These are phyloP conservation scores for Cyclostephanos tholiformis DNA, from an alignment of 108 stramenopile species.

Conservation along the genomic window DNA sequence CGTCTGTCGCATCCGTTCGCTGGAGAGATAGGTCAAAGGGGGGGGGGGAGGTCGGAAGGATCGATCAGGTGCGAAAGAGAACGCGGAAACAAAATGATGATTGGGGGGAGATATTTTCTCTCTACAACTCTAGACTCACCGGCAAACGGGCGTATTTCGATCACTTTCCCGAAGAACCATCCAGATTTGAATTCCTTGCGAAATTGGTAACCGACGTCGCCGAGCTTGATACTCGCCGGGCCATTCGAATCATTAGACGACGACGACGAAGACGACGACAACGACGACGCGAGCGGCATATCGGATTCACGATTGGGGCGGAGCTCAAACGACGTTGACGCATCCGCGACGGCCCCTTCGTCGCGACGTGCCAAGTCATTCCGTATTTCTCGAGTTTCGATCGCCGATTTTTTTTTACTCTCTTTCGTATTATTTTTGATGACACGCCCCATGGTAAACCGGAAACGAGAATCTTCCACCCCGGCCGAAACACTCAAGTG, in stretches of 20 bases:
- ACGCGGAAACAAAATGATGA: too few species aligned
- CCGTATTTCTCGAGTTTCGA: too few species aligned
- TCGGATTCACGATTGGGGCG: too few species aligned
- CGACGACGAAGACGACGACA: too few species aligned
- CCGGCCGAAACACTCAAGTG: not conserved
- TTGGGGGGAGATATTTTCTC: not conserved
- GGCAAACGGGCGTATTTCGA: constrained; percentile 29
- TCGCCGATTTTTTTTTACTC: not conserved
- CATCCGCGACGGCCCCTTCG: too few species aligned
- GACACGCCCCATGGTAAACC: not conserved
- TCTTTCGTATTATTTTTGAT: not conserved
- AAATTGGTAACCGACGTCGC: constrained; percentile 40
- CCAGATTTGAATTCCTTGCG: constrained; percentile 42
- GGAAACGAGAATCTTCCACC: not conserved
- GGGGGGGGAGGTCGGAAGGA: not conserved
- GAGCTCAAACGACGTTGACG: too few species aligned
- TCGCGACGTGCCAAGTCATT: too few species aligned
- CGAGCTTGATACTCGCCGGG: not conserved
- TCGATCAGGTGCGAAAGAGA: too few species aligned
- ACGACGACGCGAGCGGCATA: not conserved
- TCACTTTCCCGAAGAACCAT: constrained; percentile 37
- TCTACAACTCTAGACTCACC: constrained; percentile 17
- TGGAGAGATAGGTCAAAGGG: not conserved
- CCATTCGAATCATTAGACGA: not conserved
- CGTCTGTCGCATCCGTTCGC: constrained; percentile 31